Conservation (phyloP, 2,329 filamentous ascomycete genomes). For the Clarireedia monteithiana region DNA sequence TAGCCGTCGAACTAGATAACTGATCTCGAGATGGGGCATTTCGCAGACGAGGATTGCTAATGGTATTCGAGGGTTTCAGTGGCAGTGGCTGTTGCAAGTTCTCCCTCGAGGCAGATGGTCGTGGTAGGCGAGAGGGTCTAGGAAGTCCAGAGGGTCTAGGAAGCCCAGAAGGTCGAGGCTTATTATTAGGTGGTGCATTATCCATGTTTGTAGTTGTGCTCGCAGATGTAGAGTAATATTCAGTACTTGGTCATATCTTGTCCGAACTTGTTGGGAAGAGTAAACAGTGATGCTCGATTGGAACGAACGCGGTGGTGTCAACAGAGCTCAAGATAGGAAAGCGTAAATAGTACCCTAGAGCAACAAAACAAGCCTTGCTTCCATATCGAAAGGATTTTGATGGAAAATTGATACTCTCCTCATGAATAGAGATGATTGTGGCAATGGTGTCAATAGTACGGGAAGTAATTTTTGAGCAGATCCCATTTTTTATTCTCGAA, state of each 20-base stretch:
- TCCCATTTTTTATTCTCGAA: neutral
- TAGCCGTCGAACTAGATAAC: conserved; percentile 11
- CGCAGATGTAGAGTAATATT: conserved; percentile 1
- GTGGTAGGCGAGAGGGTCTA: conserved; percentile 45
- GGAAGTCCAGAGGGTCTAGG: conserved; percentile 45
- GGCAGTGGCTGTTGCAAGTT: conserved; percentile 33
- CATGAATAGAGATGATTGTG: too few relatives aligned
- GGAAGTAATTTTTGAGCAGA: neutral
- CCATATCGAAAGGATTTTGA: too few relatives aligned
- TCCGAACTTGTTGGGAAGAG: too few relatives aligned
- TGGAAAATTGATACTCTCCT: too few relatives aligned
- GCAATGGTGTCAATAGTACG: neutral
- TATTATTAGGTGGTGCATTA: conserved; percentile 15
- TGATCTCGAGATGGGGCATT: conserved; percentile 19
- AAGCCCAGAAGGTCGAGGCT: conserved; percentile 29
- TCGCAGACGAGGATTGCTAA: conserved; percentile 24
- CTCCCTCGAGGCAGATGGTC: conserved; percentile 40
- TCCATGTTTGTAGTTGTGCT: conserved; percentile 21
- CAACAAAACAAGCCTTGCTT: too few relatives aligned
- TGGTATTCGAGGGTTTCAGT: conserved; percentile 6
- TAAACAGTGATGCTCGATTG: too few relatives aligned
- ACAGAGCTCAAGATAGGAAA: too few relatives aligned
- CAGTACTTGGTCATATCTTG: conserved; percentile 11
- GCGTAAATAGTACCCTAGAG: too few relatives aligned
- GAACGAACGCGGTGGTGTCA: too few relatives aligned